Base-by-base conservation (phyloP, 2,329 filamentous ascomycete genomes). In the Talaromyces sp. region DNA sequence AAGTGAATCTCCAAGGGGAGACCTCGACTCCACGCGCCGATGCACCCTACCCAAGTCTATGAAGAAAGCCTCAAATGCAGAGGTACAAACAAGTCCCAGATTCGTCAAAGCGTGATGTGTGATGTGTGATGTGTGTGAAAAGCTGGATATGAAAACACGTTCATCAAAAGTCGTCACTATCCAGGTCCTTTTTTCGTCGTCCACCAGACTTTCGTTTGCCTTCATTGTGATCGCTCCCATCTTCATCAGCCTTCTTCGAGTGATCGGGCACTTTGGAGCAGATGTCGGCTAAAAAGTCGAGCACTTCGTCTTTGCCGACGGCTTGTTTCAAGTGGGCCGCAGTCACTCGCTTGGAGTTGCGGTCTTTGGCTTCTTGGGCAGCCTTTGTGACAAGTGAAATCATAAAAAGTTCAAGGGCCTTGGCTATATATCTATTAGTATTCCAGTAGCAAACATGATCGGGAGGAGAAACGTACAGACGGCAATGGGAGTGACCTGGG, bases 391-490 rank as follows among this genome's bases (percentile, higher is more conserved):
- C 93, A 61, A 99, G 84, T 49, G 91, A 88, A 65, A 98, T 92
- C 95, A 99, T 99, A 74, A 99, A 99, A 9, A 99, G 83, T 78
- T 99, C 95, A 7, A 99, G 83, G 17, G 95, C 95, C 80, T 97
- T 97, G 67, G 91, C 91, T 87, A 67, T 39, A 60, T 11, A 44
- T 47, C 52, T 17, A 32, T 28, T 28, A 57, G 47, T 33, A 55
- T 27, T 13, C n/a, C 13, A 13, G 25, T 10, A 19, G 13, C 17
- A 59, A 52, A 33, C 30, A 53, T 49, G 52, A 61, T 22, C 49
- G 13, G 22, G 55, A n/a, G 10, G 39, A 19, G 17, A 66, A 13
- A 75, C 84, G 71, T 82, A 86, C 85, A 87, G 52, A 98, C 93
- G 28, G 93, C 95, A 61, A 96, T 96, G 17, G 93, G 93, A 0